Evolutionary conservation across 495 filamentous ascomycete species (phyloP), one percentile per base, ranked within the genome.

Genomic region (Annulohypoxylon moriforme): DNA sequence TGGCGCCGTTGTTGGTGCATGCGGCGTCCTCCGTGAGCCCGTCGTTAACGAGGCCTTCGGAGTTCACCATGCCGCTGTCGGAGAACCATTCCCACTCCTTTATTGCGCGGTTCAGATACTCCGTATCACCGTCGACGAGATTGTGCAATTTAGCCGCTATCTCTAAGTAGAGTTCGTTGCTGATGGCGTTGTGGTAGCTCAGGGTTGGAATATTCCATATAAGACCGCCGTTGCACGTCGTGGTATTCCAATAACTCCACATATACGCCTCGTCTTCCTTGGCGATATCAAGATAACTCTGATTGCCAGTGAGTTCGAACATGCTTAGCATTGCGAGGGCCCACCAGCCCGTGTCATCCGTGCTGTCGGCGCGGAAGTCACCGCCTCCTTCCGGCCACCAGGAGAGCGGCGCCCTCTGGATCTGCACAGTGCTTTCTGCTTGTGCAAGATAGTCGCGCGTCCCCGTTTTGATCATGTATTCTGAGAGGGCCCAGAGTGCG

Each of bases 291-390:
- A 91, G 83, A 67, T 90, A 91, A 0, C 76, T 67, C 0, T 72
- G 60, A 20, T 88, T 78, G 3, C 80, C 77, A 0, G 89, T 91
- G 9, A 89, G 77, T 74, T 92, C 86, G 74, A 88, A 91, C 47
- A 89, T 82, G 31, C 85, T 83, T 58, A 90, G 79, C 85, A 89
- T 86, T 27, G 86, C 89, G 22, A 91, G 82, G 14, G 86, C 88
- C 89, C 89, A 92, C 90, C 90, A 91, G 3, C 79, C 87, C 63
- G 89, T 89, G 74, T 92, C 90, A 53, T 91, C 90, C 50, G 90
- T 90, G 46, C 82, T 87, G 31, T 86, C 84, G 47, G 85, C 87
- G 10, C 88, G 79, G 65, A 86, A 87, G 29, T 81, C 76, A 7
- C 81, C 82, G 25, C 65, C 76, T 1, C 78, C 80, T 27, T 78